Evolutionary conservation across 2,329 filamentous ascomycete species (phyloP), one percentile per base, ranked within the genome.

Genomic region (Juglanconis juglandina): DNA sequence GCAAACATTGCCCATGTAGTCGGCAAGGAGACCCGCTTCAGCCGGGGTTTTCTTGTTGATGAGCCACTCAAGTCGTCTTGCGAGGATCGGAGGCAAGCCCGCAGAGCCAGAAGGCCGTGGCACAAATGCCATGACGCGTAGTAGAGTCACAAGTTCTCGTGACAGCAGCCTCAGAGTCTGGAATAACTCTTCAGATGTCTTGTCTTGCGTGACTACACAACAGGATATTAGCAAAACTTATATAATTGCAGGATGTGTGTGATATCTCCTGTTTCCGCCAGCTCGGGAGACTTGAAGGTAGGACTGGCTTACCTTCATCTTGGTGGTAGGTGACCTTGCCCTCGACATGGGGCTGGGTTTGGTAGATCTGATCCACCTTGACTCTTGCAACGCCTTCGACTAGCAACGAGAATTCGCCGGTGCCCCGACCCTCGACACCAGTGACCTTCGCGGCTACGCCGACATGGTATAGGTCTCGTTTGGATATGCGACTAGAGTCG

Each of bases 1-100:
- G 3, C 96, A 85, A 32, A 98, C 84, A 71, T 96, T 96, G 44
- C 92, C 89, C 92, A 99, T 97, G 72, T 98, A 98, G 72, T 99
- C 95, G 6, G 95, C 94, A 9, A 99, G 81, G 8, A 87, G 79
- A 2, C 94, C 94, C 1, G 93, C 93, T 66, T 98, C 92, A 47
- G 85, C 81, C 54, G 95, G 73, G 61, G 92, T 87, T 71, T 95
- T 96, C 72, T 89, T 87, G 37, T 87, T 83, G 65, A 99, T 96
- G 73, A 92, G 95, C 56, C 93, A 77, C 69, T 98, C 93, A 48
- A 99, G 84, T 56, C 93, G 86, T 54, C 92, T 86, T 0, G 92
- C 92, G 56, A 98, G 82, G n/a, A 94, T 78, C 1, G 94, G 93
- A 3, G 92, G 93, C 14, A 98, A 77, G 4, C 83, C 82, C 0